Percentiles rank a stretch among this genome's conserved stretches.
These are phyloP conservation scores for Cryptococcus sp. DNA, from an alignment of 1,284 basidiomycete species.

Conservation along the genomic window DNA sequence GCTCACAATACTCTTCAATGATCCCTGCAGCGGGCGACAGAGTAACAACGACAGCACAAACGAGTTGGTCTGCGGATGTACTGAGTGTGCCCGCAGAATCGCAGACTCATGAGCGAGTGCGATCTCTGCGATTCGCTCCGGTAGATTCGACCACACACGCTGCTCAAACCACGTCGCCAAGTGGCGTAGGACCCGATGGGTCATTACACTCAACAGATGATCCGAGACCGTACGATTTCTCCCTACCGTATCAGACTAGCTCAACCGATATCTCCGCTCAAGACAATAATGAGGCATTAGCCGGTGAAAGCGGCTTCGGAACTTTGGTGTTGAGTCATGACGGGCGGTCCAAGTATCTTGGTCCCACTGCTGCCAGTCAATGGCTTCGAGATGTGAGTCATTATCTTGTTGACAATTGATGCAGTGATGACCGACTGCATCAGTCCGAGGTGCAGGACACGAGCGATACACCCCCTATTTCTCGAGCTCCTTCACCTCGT, in stretches of 20 bases:
- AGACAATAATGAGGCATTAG: neutral
- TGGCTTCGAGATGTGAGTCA: conserved; percentile 3
- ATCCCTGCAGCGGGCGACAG: too few species aligned
- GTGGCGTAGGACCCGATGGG: too few species aligned
- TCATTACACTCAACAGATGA: neutral
- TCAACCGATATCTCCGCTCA: neutral
- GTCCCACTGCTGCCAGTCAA: conserved; percentile 6
- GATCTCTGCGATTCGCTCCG: too few species aligned
- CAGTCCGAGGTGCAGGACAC: neutral
- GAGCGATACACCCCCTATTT: neutral
- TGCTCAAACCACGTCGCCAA: too few species aligned
- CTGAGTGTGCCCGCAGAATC: too few species aligned
- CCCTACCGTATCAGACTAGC: neutral
- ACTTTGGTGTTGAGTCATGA: neutral
- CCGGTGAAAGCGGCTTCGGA: neutral
- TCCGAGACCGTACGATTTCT: neutral
- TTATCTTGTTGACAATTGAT: neutral
- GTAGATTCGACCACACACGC: too few species aligned
- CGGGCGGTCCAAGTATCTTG: neutral
- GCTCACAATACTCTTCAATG: too few species aligned
- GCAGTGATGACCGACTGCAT: neutral
- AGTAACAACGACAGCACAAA: too few species aligned
- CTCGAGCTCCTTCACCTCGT: neutral
- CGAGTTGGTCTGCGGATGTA: too few species aligned
- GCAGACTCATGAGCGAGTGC: too few species aligned